Evolutionary conservation across 371 early-diverging fungal species (phyloP), one percentile per base, ranked within the genome.

Genomic region (Choanephora cucurbitarum): DNA sequence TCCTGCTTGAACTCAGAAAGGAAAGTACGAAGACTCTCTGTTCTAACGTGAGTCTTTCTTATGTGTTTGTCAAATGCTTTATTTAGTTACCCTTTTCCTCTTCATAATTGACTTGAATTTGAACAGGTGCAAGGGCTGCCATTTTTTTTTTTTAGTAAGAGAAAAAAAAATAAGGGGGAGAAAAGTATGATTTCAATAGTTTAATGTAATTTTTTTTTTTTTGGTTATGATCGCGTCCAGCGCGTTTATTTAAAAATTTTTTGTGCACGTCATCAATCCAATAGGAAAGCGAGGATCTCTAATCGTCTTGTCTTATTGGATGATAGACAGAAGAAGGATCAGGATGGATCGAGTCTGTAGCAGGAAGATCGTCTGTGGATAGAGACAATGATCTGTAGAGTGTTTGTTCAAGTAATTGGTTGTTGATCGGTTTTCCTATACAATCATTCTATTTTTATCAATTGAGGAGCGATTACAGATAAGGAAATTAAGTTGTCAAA

Each of bases 71-170:
- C n/a, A n/a, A n/a, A n/a, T n/a, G n/a, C 28, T 28, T 28, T 28
- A 28, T 40, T 19, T 33, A 44, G 11, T 21, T 59, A 73, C 78
- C 64, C 57, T 67, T 59, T 32, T 74, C 78, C 42, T 69, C 60
- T 10, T 62, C 70, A 56, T 77, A 77, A 40, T 64, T 61, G 53
- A 75, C 55, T 34, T 50, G 57, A 44, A 63, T 37, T 19, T 41
- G 66, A 44, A 67, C 55, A 40, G 75, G 75, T 51, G 60, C 22
- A 48, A 75, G 60, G 14, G 75, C 67, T 44, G 75, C 75, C 75
- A 75, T 75, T 42, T 18, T 52, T 41, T 24, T 14, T 32, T 24
- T 15, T 17, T 31, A 23, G 0, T 41, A 22, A 40, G 49, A 37
- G 9, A 43, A 43, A 32, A 40, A 40, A 5, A 49, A 50, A 55